phyloP scores from a whole-genome alignment of 306 rosid species.

The Alnus rubra region DNA sequence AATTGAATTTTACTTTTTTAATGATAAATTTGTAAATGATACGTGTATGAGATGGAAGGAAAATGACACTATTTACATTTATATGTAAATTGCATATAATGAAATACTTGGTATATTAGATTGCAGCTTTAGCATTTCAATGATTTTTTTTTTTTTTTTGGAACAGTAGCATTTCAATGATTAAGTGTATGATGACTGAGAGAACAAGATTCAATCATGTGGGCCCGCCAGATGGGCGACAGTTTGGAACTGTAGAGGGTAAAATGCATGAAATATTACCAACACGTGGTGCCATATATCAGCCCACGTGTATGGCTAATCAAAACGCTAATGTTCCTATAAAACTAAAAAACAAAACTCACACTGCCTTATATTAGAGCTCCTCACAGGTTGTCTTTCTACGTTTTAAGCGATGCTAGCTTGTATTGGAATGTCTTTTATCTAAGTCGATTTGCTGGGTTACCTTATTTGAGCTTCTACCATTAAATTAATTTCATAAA shows the following conservation, averaged over 20 bases:
- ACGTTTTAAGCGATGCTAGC: not conserved
- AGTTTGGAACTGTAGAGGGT: not conserved
- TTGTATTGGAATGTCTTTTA: too few relatives aligned
- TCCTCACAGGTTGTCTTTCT: not conserved
- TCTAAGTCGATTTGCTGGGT: too few relatives aligned
- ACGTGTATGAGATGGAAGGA: too few relatives aligned
- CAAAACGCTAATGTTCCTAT: not conserved
- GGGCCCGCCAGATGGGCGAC: not conserved
- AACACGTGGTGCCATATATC: conserved; percentile 30
- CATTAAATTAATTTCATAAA: too few relatives aligned
- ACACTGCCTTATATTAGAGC: too few relatives aligned
- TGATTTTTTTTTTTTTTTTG: too few relatives aligned
- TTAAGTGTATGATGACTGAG: not conserved
- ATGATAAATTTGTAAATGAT: too few relatives aligned
- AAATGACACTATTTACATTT: too few relatives aligned
- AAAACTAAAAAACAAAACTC: too few relatives aligned
- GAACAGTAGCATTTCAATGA: not conserved
- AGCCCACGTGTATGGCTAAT: conserved; percentile 12
- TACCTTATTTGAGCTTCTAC: too few relatives aligned
- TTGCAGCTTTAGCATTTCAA: not conserved
- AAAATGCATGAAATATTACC: conserved; percentile 5
- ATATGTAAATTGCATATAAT: too few relatives aligned
- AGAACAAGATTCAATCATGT: not conserved
- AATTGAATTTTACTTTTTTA: too few relatives aligned
- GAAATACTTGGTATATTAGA: not conserved